Base-by-base conservation (phyloP, 352 stramenopile genomes). In the Pythium monospermum region DNA sequence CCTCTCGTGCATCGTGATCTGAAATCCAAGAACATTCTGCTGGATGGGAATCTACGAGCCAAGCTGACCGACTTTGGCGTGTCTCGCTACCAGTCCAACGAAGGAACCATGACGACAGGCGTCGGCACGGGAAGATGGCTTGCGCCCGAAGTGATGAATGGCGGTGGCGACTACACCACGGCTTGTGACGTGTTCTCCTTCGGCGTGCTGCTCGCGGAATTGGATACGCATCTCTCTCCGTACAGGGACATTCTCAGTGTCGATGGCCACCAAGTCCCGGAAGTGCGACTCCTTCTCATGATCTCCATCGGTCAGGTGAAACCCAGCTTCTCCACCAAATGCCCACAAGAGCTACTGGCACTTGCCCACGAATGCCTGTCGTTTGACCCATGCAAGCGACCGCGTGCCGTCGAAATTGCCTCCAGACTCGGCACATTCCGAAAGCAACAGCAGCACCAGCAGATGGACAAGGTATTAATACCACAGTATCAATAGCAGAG, bases 21-120 rank as follows among this genome's bases (percentile, higher is more conserved):
- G 47, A 71, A 68, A 46, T 72, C 66, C 16, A 69, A 61, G 39
- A 76, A 76, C 35, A 49, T 72, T 7, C 27, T 76, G 48, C 35
- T 73, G 39, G 65, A 43, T 43, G 55, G 40, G 7, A 15, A 57
- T 8, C 6, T 61, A n/a, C 21, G 46, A 12, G 62, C 47, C 40
- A 70, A 70, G 39, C 51, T 70, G n/a, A 64, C 36, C 7, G 62
- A 64, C 38, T 70, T 70, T 54, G 57, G 57, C 22, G 53, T 63
- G 35, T 64, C 51, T 19, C 57, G 57, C 10, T 54, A 61, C 26
- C 18, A 50, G 40, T 53, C 39, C n/a, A 37, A 35, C 19, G 22
- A 61, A 19, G 31, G 33, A 3, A 64, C 55, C 12, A 65, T 68
- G 60, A 65, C 55, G 10, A 53, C 43, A 18, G 61, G 56, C 21